Evolutionary conservation across 306 rosid species (phyloP).

Genomic region (Coriaria nepalensis): DNA sequence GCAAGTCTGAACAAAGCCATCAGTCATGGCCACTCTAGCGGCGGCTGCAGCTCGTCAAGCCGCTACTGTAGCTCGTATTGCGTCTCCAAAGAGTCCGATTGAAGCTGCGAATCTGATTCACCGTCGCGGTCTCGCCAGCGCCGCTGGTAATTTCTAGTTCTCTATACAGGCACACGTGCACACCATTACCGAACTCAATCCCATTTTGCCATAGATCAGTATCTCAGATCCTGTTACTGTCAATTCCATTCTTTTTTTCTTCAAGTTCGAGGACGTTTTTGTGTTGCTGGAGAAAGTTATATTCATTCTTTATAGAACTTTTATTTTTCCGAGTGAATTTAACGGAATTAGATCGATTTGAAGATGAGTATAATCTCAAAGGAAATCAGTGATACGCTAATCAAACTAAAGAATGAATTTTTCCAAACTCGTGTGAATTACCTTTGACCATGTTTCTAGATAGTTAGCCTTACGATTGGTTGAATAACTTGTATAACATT

Average conservation of each 20-base stretch:
- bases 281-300: neutral
- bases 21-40: conserved; percentile 57
- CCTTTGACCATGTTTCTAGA: too few relatives aligned
- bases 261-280: neutral
- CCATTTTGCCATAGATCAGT: neutral
- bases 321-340: too few relatives aligned
- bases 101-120: conserved; percentile 38
- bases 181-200: neutral
- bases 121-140: conserved; percentile 74
- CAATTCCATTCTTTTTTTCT: neutral
- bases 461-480: too few relatives aligned
- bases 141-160: conserved; percentile 41
- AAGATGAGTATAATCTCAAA: too few relatives aligned
- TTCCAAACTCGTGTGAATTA: too few relatives aligned
- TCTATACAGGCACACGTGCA: neutral
- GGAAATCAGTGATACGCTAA: too few relatives aligned
- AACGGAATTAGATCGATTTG: too few relatives aligned
- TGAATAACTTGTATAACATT: too few relatives aligned
- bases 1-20: too few relatives aligned
- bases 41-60: conserved; percentile 65
- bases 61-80: conserved; percentile 36
- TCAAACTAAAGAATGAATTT: too few relatives aligned
- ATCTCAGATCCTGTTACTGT: neutral
- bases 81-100: conserved; percentile 32
- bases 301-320: neutral